These are phyloP conservation scores for Colletotrichum sp. DNA, from an alignment of 2,329 filamentous ascomycete genomes.

Conservation along the genomic window DNA sequence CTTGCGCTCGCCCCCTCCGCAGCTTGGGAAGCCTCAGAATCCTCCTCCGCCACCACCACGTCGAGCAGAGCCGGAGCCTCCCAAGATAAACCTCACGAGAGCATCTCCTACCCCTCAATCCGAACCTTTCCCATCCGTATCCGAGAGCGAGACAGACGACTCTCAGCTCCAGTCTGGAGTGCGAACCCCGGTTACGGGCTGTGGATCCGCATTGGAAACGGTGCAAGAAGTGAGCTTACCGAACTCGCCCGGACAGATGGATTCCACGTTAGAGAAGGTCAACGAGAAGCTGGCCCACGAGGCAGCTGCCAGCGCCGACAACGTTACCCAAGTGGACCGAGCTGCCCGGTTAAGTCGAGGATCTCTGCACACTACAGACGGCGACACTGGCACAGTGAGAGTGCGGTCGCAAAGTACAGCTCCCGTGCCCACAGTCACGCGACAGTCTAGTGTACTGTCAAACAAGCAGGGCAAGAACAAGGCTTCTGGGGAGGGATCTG, in stretches of 20 bases:
- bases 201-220: slow-evolving; percentile 77
- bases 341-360: slow-evolving; percentile 50
- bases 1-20: slow-evolving; percentile 77
- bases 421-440: slow-evolving; percentile 61
- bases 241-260: slow-evolving; percentile 65
- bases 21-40: slow-evolving; percentile 50
- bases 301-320: slow-evolving; percentile 46
- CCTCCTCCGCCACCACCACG: slow-evolving; percentile 42
- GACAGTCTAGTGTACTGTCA: slow-evolving; percentile 68
- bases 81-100: slow-evolving; percentile 59
- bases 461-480: slow-evolving; percentile 75
- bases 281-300: slow-evolving; percentile 54
- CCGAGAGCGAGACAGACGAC: slow-evolving; percentile 61
- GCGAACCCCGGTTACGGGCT: slow-evolving; percentile 62
- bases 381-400: slow-evolving; percentile 66
- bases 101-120: slow-evolving; percentile 52
- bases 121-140: slow-evolving; percentile 38
- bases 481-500: slow-evolving; percentile 71
- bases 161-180: slow-evolving; percentile 54
- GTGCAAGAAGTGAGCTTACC: slow-evolving; percentile 89
- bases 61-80: slow-evolving; percentile 55
- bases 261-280: slow-evolving; percentile 55
- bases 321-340: slow-evolving; percentile 40
- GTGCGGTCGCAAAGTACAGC: slow-evolving; percentile 45
- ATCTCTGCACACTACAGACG: slow-evolving; percentile 57